Percentiles rank a stretch among this genome's conserved stretches.
These are phyloP conservation scores for Neurospora terricola DNA, from an alignment of 495 filamentous ascomycete species.

Conservation along the genomic window DNA sequence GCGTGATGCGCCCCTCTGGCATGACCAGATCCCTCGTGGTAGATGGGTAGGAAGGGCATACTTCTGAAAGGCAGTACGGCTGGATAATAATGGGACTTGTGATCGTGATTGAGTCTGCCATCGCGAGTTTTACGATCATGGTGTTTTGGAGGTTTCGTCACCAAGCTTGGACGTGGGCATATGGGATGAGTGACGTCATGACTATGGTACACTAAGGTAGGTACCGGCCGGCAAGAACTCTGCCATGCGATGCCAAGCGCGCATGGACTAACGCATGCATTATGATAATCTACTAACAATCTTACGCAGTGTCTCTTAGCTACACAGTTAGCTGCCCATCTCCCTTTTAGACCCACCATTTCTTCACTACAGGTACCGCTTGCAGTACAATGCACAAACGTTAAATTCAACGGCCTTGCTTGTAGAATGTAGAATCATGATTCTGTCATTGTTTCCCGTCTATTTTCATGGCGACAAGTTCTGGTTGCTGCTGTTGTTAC, in stretches of 20 bases:
- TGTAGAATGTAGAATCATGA: neutral
- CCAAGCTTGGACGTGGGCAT: neutral
- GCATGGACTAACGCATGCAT: neutral
- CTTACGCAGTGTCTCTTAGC: too few relatives aligned
- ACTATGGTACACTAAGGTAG: neutral
- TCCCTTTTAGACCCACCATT: too few relatives aligned
- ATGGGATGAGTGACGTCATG: neutral
- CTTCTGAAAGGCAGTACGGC: neutral
- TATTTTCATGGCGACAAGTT: neutral
- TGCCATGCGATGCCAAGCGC: neutral
- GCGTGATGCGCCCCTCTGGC: too few relatives aligned
- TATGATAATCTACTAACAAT: too few relatives aligned
- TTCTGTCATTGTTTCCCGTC: too few relatives aligned
- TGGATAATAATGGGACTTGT: too few relatives aligned
- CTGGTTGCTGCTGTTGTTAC: too few relatives aligned
- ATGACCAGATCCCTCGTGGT: too few relatives aligned
- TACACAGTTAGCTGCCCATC: too few relatives aligned
- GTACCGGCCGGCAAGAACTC: neutral
- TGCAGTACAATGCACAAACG: neutral
- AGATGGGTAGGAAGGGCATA: neutral
- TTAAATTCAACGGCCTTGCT: neutral
- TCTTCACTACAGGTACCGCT: too few relatives aligned
- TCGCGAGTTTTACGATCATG: neutral
- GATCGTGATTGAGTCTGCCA: neutral
- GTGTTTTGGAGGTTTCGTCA: neutral